These are phyloP conservation scores for Alliaria petiolata DNA, from an alignment of 345 rosid genomes.

Conservation along the genomic window DNA sequence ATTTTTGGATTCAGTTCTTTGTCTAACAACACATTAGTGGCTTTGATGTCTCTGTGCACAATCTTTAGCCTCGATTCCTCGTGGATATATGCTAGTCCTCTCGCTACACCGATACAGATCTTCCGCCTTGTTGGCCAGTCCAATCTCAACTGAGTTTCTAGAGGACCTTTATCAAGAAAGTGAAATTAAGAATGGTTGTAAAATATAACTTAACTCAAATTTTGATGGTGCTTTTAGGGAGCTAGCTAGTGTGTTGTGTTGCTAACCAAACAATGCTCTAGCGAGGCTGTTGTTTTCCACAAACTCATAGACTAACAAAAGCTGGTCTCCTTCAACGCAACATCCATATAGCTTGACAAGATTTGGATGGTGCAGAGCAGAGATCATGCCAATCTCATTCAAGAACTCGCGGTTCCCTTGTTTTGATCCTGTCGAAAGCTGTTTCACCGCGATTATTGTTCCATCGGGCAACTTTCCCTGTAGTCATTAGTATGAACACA, in stretches of 20 bases:
- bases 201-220: neutral
- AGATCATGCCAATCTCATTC: conserved; percentile 52
- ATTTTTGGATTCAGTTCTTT: conserved; percentile 32
- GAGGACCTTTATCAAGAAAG: conserved; percentile 23
- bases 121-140: conserved; percentile 39
- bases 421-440: conserved; percentile 44
- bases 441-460: conserved; percentile 49
- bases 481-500: neutral
- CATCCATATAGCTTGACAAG: conserved; percentile 48
- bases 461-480: conserved; percentile 47
- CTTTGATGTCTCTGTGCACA: conserved; percentile 46
- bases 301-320: conserved; percentile 49
- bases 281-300: conserved; percentile 51
- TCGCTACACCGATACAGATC: conserved; percentile 42
- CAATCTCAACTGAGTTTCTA: conserved; percentile 29
- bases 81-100: conserved; percentile 39
- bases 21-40: conserved; percentile 39
- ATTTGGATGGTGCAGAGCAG: conserved; percentile 50
- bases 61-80: conserved; percentile 40
- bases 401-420: conserved; percentile 57
- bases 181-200: neutral
- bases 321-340: conserved; percentile 45
- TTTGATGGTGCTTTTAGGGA: neutral
- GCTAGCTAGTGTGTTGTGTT: neutral
- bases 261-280: conserved; percentile 38